Evolutionary conservation across 1,284 basidiomycete species (phyloP).

Genomic region (Heterobasidion occidentale): DNA sequence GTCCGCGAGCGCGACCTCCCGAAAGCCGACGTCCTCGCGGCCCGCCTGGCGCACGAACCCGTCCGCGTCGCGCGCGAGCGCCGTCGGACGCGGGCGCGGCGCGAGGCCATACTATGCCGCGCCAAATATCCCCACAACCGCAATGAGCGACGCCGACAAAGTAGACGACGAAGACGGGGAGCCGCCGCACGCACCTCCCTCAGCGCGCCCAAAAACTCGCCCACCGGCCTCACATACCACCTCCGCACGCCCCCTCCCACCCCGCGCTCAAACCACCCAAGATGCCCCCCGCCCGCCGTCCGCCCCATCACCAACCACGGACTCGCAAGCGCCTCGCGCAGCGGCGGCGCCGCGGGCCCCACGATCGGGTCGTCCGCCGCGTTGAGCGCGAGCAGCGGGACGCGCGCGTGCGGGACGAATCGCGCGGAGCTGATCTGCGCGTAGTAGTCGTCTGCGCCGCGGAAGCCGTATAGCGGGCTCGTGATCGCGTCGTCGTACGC

Average conservation of each 20-base stretch:
- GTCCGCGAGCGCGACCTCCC: not conserved
- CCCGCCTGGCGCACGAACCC: not conserved
- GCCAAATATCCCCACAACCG: too few relatives aligned
- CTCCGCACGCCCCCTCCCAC: constrained; percentile 11
- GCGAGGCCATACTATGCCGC: not conserved
- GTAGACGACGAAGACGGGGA: too few relatives aligned
- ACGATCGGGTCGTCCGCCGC: constrained; percentile 19
- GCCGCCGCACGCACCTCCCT: not conserved
- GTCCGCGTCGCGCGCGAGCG: not conserved
- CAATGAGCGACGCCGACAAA: too few relatives aligned
- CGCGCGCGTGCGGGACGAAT: constrained; percentile 10
- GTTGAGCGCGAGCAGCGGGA: constrained; percentile 19
- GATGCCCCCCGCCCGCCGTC: constrained; percentile 18
- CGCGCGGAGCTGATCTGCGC: constrained; percentile 13
- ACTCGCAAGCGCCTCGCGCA: constrained; percentile 9
- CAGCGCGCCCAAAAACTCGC: constrained; percentile 17
- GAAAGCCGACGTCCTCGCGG: not conserved
- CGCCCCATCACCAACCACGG: constrained; percentile 17
- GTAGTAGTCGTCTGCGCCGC: constrained; percentile 17
- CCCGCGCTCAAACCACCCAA: constrained; percentile 18
- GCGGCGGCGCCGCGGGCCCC: constrained; percentile 10
- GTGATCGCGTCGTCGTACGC: constrained; percentile 15
- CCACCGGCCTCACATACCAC: constrained; percentile 19
- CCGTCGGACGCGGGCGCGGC: not conserved
- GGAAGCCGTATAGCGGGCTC: constrained; percentile 16